phyloP scores from a whole-genome alignment of 108 stramenopile genomes.

The Heterococcus sp. region DNA sequence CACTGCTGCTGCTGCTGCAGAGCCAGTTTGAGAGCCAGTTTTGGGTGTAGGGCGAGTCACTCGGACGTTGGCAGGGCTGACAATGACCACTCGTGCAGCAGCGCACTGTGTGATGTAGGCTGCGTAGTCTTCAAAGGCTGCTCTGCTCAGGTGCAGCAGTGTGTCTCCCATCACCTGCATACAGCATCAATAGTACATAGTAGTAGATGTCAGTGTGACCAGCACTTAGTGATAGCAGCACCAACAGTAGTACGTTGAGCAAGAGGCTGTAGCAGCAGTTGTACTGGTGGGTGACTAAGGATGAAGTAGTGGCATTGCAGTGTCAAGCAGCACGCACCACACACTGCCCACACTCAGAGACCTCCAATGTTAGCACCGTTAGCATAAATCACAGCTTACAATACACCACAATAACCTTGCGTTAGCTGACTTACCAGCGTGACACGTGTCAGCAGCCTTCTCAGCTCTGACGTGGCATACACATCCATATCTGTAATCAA shows the following conservation, averaged over 20 bases:
- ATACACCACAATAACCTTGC: constrained; percentile 18
- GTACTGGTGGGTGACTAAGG: not conserved
- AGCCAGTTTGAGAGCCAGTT: not conserved
- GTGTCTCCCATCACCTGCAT: constrained; percentile 35
- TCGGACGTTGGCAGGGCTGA: not conserved
- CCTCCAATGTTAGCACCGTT: not conserved
- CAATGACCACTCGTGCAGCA: not conserved
- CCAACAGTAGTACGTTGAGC: too few species aligned
- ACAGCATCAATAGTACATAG: too few species aligned
- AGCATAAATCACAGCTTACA: not conserved
- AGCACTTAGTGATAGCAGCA: too few species aligned
- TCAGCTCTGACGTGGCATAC: constrained; percentile 35
- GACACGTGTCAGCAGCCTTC: constrained; percentile 1
- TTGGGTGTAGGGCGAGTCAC: not conserved
- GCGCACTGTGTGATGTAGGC: constrained; percentile 38
- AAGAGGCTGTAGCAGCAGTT: not conserved
- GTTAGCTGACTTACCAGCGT: constrained; percentile 29
- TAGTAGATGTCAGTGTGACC: too few species aligned
- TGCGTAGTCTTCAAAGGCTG: constrained; percentile 37
- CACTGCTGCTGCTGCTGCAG: constrained; percentile 2
- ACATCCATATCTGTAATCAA: constrained; percentile 29
- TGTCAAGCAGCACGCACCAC: not conserved
- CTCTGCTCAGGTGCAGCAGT: constrained; percentile 17
- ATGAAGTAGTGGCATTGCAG: not conserved
- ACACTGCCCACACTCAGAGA: not conserved